Evolutionary conservation across 768 basidiomycete genomes (phyloP), one percentile per base, ranked within the genome.

Genomic region (Mycena venus): DNA sequence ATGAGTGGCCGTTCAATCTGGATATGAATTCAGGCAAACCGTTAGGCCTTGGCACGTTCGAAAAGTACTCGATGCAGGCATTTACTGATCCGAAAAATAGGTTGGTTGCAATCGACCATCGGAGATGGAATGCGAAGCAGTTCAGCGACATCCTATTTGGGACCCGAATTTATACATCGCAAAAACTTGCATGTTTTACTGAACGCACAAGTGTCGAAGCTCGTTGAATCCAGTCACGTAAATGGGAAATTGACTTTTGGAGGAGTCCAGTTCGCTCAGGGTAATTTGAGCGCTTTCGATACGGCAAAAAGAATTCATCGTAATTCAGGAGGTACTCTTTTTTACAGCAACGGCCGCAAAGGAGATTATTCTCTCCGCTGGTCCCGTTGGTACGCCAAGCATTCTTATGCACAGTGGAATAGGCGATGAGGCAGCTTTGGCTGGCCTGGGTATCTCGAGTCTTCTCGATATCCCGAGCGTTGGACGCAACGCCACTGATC

Each of bases 21-120:
- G 84, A 85, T 75, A 78, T 80, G 72, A 84, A 85, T 69, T 75
- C 77, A 6, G 85, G 85, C 7, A 69, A 73, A 32, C 71, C 75
- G 4, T 68, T 84, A 6, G 84, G 84, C 10, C 44, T 84, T 31
- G 80, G 84, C 83, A 40, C 34, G 79, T 51, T 3, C 14, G 32
- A 38, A 8, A 10, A 78, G 79, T 49, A 59, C 79, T 81, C 8
- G 82, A 71, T 23, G 4, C 70, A 81, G 78, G 49, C 11, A 68
- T 12, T 83, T 84, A 73, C 73, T 79, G 67, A 84, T 44, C 6
- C 38, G 19, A 8, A 25, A 25, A n/a, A 42, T 38, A 79, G 79
- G 77, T 34, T 80, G 73, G 42, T 42, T 9, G 7, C 42, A 42
- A 42, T 9, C 42, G 12, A 42, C 42, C 6, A 42, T 42, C 42